Evolutionary conservation across 78 protist genomes (phyloP).

Genomic region (Corallochytrium limacisporum): DNA sequence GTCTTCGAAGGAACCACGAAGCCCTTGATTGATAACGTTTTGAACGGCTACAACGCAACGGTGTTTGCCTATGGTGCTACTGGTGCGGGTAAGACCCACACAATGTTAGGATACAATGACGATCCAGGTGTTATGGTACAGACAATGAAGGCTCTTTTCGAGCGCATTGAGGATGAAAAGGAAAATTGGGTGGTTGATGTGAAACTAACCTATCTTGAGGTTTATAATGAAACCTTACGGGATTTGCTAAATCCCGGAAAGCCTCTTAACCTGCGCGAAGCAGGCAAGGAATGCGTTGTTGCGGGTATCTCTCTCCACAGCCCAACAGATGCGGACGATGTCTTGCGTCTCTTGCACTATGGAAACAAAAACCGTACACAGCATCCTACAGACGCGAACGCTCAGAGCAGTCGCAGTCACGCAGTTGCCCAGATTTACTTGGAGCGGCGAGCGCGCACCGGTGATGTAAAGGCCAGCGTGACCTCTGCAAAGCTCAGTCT

Average conservation of each 20-base stretch:
- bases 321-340: slow-evolving; percentile 18
- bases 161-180: slow-evolving; percentile 7
- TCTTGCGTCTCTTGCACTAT: slow-evolving; percentile 32
- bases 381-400: slow-evolving; percentile 72
- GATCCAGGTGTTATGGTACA: slow-evolving; percentile 76
- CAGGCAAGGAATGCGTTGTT: slow-evolving; percentile 16
- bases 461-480: neutral
- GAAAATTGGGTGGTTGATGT: slow-evolving; percentile 3
- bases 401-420: slow-evolving; percentile 75
- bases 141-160: slow-evolving; percentile 69
- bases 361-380: slow-evolving; percentile 66
- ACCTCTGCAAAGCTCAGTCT: slow-evolving; percentile 31
- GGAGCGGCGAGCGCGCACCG: slow-evolving; percentile 8
- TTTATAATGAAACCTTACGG: slow-evolving; percentile 77
- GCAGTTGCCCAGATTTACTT: slow-evolving; percentile 70
- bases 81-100: slow-evolving; percentile 68
- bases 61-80: slow-evolving; percentile 39
- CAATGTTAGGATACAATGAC: slow-evolving; percentile 51
- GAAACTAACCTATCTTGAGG: slow-evolving; percentile 51
- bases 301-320: slow-evolving; percentile 22
- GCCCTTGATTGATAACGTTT: neutral
- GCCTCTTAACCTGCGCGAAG: slow-evolving; percentile 54
- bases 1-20: slow-evolving; percentile 9
- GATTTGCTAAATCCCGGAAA: neutral
- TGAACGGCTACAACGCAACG: slow-evolving; percentile 21